A percentile compares a stretch with the other conserved stretches of the same genome.
Evolutionary conservation across 2,329 filamentous ascomycete genomes (phyloP).

Genomic region (Verticillium albo-atrum): DNA sequence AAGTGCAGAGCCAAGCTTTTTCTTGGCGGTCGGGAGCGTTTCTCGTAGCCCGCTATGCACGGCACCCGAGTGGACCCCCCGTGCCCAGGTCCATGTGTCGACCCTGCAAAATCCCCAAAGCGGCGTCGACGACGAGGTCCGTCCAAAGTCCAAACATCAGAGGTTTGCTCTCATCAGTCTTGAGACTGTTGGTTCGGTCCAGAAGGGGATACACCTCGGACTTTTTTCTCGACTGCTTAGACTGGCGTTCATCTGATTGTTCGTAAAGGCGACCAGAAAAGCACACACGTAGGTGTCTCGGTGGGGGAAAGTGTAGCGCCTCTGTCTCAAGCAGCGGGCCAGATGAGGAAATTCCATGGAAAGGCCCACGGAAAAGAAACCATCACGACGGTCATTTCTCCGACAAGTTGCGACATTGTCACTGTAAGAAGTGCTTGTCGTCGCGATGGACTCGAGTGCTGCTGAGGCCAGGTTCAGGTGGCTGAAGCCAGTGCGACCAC

Average conservation of each 20-base stretch:
- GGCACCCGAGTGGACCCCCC: background rate
- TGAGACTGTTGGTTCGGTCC: too few relatives aligned
- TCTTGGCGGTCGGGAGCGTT: background rate
- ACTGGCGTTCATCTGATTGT: background rate
- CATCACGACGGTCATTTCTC: background rate
- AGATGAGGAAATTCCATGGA: background rate
- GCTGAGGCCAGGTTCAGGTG: background rate
- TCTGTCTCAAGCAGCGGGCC: background rate
- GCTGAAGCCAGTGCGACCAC: too few relatives aligned
- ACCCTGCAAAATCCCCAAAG: background rate
- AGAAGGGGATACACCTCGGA: too few relatives aligned
- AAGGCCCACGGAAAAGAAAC: background rate
- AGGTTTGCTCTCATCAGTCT: background rate
- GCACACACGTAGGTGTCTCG: background rate
- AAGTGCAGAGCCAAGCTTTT: background rate
- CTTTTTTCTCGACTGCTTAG: too few relatives aligned
- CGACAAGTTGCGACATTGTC: background rate
- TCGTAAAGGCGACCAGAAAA: background rate
- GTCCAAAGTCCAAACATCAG: background rate
- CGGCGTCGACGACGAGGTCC: background rate
- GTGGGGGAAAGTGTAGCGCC: background rate
- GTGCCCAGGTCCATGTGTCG: background rate
- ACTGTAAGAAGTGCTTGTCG: too few relatives aligned
- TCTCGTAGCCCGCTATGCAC: background rate
- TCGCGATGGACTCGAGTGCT: too few relatives aligned